These are phyloP conservation scores for Euclidium syriacum DNA, from an alignment of 345 rosid genomes.

Conservation along the genomic window DNA sequence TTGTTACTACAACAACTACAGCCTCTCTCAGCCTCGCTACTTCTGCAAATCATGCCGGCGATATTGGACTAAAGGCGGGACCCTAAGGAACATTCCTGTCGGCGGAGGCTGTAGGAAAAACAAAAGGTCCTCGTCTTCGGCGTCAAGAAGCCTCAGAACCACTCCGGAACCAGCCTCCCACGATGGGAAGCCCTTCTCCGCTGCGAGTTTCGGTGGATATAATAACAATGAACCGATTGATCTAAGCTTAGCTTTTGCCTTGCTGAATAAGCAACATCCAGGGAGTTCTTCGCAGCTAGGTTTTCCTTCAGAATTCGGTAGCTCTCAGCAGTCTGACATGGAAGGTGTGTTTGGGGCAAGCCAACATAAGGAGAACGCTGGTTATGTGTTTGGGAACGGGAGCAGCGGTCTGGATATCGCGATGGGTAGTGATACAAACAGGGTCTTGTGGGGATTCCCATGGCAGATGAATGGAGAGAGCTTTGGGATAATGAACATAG, in stretches of 20 bases:
- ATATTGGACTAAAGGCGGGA: constrained; percentile 90
- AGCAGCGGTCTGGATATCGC: constrained; percentile 29
- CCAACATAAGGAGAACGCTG: constrained; percentile 8
- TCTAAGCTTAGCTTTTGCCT: constrained; percentile 66
- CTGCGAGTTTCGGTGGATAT: constrained; percentile 27
- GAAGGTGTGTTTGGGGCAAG: constrained; percentile 23
- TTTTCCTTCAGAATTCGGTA: constrained; percentile 25
- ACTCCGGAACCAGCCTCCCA: constrained; percentile 21
- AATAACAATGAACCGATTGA: constrained; percentile 50
- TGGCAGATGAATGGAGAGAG: constrained; percentile 65
- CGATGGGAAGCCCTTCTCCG: constrained; percentile 34
- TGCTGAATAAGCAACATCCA: constrained; percentile 56
- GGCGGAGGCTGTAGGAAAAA: constrained; percentile 82
- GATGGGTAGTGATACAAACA: constrained; percentile 35
- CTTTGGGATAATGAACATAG: constrained; percentile 30
- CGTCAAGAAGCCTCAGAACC: constrained; percentile 39
- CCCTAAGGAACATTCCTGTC: constrained; percentile 70
- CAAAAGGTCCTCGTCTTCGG: constrained; percentile 52
- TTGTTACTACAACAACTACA: constrained; percentile 90
- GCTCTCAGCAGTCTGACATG: constrained; percentile 26
- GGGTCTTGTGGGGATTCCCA: constrained; percentile 60
- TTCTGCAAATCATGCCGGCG: constrained; percentile 81
- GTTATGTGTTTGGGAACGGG: constrained; percentile 30
- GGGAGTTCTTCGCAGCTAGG: constrained; percentile 45
- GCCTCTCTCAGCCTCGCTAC: constrained; percentile 79